These are phyloP conservation scores for Vaccinium vitisidaea DNA, from an alignment of 148 eudicot genomes.

Conservation along the genomic window DNA sequence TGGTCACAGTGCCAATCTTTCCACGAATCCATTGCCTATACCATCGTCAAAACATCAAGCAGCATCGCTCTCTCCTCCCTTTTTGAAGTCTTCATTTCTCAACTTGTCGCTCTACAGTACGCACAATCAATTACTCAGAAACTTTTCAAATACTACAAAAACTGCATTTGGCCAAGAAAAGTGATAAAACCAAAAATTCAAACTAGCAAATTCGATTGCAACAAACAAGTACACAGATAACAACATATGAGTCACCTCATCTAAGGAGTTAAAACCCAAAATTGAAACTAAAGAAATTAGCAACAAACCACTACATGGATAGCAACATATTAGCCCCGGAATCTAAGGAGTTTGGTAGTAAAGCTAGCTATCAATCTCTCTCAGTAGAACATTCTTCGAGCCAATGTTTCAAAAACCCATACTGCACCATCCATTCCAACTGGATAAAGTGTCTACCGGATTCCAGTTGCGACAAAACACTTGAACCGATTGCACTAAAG, in stretches of 20 bases:
- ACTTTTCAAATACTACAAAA: conserved; percentile 4
- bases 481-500: neutral
- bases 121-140: conserved; percentile 7
- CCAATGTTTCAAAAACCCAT: neutral
- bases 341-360: neutral
- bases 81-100: neutral
- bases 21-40: conserved; percentile 75
- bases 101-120: neutral
- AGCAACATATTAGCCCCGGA: neutral
- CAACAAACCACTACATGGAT: too few relatives aligned
- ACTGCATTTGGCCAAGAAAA: neutral
- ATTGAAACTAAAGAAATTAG: too few relatives aligned
- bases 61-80: conserved; percentile 6
- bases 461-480: neutral
- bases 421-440: neutral
- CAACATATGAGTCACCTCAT: neutral
- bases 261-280: too few relatives aligned
- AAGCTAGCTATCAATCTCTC: neutral
- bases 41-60: conserved; percentile 64
- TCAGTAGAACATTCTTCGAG: neutral
- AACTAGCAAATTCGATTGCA: neutral
- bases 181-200: neutral
- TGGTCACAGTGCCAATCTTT: conserved; percentile 59
- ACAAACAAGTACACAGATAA: neutral
- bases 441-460: neutral